These are phyloP conservation scores for Lactarius akahatsu DNA, from an alignment of 768 basidiomycete species.

Conservation along the genomic window DNA sequence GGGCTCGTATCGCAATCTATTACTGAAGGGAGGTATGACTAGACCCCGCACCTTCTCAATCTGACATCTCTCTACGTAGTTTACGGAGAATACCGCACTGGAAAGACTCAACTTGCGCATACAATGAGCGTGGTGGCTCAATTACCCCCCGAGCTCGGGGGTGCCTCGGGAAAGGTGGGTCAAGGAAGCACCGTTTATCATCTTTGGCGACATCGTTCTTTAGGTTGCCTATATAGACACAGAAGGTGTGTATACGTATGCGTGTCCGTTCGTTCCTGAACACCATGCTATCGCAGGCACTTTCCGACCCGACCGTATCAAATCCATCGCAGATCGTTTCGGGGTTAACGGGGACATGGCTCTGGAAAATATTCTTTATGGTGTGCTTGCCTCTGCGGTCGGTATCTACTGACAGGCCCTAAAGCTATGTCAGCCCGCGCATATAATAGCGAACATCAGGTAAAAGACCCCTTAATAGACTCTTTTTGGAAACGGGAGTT, in stretches of 20 bases:
- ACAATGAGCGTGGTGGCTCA: conserved; percentile 92
- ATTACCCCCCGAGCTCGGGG: conserved; percentile 85
- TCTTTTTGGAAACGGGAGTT: conserved; percentile 12
- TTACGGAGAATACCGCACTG: conserved; percentile 94
- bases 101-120: conserved; percentile 94
- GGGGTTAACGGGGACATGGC: conserved; percentile 89
- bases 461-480: conserved; percentile 32
- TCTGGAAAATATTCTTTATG: conserved; percentile 90
- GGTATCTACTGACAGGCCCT: conserved; percentile 6
- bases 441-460: conserved; percentile 92
- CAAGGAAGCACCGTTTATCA: conserved; percentile 14
- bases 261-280: neutral
- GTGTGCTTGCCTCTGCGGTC: conserved; percentile 37
- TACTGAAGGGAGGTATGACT: conserved; percentile 63
- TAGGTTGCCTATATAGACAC: conserved; percentile 93
- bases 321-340: conserved; percentile 87
- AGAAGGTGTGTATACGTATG: conserved; percentile 51
- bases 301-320: conserved; percentile 92
- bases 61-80: conserved; percentile 46
- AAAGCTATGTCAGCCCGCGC: conserved; percentile 62
- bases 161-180: conserved; percentile 80
- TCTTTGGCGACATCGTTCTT: conserved; percentile 1
- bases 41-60: neutral
- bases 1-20: conserved; percentile 92
- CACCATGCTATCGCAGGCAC: conserved; percentile 53